Evolutionary conservation across 805 yeast genomes (phyloP).

Genomic region (Starmerella sp.): DNA sequence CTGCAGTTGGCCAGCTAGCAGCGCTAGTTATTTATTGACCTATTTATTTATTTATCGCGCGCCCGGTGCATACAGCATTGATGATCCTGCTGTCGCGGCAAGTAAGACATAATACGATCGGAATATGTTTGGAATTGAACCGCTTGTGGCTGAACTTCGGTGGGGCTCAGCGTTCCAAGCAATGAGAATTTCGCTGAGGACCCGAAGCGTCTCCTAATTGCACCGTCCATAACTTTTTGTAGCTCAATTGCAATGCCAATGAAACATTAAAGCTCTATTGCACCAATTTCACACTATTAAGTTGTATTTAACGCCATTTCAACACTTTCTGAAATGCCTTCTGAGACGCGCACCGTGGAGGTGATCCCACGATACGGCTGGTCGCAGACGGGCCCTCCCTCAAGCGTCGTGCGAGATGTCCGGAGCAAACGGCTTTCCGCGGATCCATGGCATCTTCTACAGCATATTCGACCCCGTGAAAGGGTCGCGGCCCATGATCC

Average conservation of each 20-base stretch:
- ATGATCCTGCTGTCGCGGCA: neutral
- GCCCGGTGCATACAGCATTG: neutral
- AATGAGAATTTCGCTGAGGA: too few relatives aligned
- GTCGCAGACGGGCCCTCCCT: neutral
- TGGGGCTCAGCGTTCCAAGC: too few relatives aligned
- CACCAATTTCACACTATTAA: too few relatives aligned
- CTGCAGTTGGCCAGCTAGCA: neutral
- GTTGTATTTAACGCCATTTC: too few relatives aligned
- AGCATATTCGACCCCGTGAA: slow-evolving; percentile 91
- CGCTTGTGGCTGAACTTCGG: too few relatives aligned
- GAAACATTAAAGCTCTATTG: too few relatives aligned
- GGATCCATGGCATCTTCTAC: slow-evolving; percentile 80
- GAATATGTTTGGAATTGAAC: too few relatives aligned
- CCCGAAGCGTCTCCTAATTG: too few relatives aligned
- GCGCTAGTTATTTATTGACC: neutral
- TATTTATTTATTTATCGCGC: neutral
- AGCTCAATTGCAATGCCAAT: too few relatives aligned
- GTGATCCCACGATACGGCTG: neutral
- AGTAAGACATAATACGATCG: too few relatives aligned
- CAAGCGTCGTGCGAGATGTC: slow-evolving; percentile 7
- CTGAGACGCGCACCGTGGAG: neutral
- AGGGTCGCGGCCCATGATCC: slow-evolving; percentile 84
- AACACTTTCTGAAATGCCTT: too few relatives aligned
- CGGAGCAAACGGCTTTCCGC: slow-evolving; percentile 42
- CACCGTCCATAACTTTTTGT: too few relatives aligned